Evolutionary conservation across 2,329 filamentous ascomycete genomes (phyloP).

Genomic region (Exophiala sp.): DNA sequence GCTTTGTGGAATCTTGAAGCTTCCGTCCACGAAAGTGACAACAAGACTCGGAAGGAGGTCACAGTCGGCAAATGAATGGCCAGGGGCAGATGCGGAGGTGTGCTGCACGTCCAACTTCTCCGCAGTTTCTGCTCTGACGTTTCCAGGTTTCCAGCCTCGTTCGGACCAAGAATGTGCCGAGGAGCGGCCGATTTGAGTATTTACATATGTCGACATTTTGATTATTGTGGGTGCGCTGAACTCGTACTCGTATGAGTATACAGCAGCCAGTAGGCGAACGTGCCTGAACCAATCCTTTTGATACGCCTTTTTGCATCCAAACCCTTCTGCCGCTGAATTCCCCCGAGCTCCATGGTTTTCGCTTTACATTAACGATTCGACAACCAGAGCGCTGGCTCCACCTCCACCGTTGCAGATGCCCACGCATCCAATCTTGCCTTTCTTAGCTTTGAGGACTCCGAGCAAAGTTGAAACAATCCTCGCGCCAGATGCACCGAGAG

Average conservation of each 20-base stretch:
- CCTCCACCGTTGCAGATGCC: constrained; percentile 98
- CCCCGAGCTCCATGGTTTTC: no score
- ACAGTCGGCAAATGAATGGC: neutral
- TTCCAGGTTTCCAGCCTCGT: neutral
- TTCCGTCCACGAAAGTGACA: neutral
- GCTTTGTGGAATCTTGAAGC: neutral
- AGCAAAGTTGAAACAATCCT: constrained; percentile 89
- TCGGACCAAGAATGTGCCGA: neutral
- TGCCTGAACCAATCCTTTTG: no score
- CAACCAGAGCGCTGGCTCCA: constrained; percentile 87
- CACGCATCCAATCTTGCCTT: constrained; percentile 87
- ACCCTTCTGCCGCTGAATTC: no score
- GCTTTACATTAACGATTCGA: constrained; percentile 59
- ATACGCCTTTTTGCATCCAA: no score
- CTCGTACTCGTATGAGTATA: no score
- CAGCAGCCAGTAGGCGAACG: no score
- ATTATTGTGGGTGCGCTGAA: no score
- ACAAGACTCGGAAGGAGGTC: neutral
- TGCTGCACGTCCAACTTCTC: no score
- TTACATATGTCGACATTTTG: no score
- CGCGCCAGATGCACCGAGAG: constrained; percentile 87
- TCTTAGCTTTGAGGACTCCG: constrained; percentile 83
- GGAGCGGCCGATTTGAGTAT: no score
- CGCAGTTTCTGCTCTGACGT: neutral
- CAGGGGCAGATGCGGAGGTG: neutral